Conservation (phyloP, 108 stramenopile genomes). For the Stephanodiscus minutulus region DNA sequence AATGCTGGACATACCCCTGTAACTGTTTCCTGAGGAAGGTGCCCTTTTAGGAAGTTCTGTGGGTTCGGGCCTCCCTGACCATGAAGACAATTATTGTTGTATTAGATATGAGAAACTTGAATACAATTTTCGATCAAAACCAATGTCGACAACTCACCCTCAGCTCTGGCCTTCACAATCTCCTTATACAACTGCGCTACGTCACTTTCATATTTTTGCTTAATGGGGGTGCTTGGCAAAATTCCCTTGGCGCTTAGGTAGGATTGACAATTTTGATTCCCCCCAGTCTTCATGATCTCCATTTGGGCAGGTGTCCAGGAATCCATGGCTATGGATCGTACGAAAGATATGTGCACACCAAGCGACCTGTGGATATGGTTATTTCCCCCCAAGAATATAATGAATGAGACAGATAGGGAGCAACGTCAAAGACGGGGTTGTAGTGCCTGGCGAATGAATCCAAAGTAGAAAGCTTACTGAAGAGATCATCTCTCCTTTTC, state of each 20-base stretch:
- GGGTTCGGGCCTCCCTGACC: constrained; percentile 72
- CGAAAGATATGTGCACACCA: constrained; percentile 97
- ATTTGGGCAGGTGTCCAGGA: constrained; percentile 90
- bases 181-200: constrained; percentile 87
- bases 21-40: constrained; percentile 6
- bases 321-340: constrained; percentile 97
- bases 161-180: constrained; percentile 80
- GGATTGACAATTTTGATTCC: constrained; percentile 74
- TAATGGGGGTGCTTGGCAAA: constrained; percentile 63
- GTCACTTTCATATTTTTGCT: constrained; percentile 83
- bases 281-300: constrained; percentile 80
- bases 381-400: background rate
- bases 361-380: constrained; percentile 60
- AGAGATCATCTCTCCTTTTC: too few species aligned
- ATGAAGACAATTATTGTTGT: background rate
- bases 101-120: constrained; percentile 2
- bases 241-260: constrained; percentile 74
- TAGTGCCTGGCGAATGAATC: background rate
- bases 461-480: background rate
- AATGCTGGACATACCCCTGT: constrained; percentile 30
- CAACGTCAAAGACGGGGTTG: background rate
- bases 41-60: constrained; percentile 58
- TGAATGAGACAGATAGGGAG: background rate
- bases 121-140: background rate
- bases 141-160: constrained; percentile 32